Base-by-base conservation (phyloP, 1,139 yeast species). In the Candida pseudoviswanathii region DNA sequence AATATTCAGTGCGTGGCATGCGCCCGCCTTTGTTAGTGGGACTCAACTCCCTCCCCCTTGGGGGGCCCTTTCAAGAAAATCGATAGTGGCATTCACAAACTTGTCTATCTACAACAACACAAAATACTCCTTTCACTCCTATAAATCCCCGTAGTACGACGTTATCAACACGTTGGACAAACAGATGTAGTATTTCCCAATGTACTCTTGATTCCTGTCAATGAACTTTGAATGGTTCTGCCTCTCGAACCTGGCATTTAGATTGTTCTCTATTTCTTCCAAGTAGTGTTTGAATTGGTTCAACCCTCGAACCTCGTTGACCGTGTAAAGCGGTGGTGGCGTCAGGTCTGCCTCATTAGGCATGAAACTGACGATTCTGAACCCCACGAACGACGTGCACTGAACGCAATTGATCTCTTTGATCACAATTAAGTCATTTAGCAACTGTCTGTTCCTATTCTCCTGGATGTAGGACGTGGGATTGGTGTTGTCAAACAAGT, bases 341-440 rank as follows among this genome's bases (percentile, higher is more conserved):
- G 5, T 3, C 5, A 21, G 41, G 5, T n/a, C 21, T 2, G 30
- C 5, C 5, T 42, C 37, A 16, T 38, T 37, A 3, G 52, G 48
- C n/a, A 47, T 50, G 29, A 55, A 42, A 9, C 48, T 48, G 11
- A 54, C 48, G 3, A 61, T 47, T 41, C 53, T 54, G 41, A 55
- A 58, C 5, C 66, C 64, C 11, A 61, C 44, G 7, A 53, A 49
- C n/a, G 49, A 54, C 27, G 46, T 43, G 43, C 65, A 62, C 3
- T 24, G 32, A n/a, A 42, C 48, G 34, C 65, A 62, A 29, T 46
- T 48, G 3, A 58, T 29, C 25, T 55, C 51, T 24, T 54, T 51
- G 3, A 56, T 49, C 16, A 54, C 33, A 10, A 54, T 36, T 21
- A 41, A 33, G 31, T 51, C 51, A 44, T 45, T 41, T 31, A 52